These are phyloP conservation scores for Plasmodium reichenowi DNA, from an alignment of 169 alveolate species.

Conservation along the genomic window DNA sequence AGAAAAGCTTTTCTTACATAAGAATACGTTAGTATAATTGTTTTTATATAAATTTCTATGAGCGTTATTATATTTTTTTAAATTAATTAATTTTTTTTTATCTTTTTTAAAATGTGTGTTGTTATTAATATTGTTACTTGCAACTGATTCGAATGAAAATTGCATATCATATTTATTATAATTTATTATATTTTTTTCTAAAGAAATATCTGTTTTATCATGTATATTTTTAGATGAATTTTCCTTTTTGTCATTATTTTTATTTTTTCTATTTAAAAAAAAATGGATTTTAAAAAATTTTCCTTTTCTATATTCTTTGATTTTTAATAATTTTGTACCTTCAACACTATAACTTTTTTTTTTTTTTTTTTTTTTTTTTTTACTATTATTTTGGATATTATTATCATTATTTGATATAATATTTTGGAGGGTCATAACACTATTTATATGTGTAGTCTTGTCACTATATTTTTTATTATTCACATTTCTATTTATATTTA, in stretches of 20 bases:
- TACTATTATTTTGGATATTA: conserved; percentile 6
- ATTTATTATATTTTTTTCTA: background rate
- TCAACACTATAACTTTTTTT: conserved; percentile 21
- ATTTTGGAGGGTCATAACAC: background rate
- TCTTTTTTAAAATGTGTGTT: conserved; percentile 10
- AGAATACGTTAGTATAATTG: conserved; percentile 3
- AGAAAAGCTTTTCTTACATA: conserved; percentile 26
- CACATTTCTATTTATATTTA: background rate
- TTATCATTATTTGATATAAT: background rate
- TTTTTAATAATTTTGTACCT: conserved; percentile 41
- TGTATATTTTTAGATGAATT: background rate
- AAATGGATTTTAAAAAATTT: background rate
- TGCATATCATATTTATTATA: conserved; percentile 2
- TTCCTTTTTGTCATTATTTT: conserved; percentile 1
- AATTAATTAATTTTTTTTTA: background rate
- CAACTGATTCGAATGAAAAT: background rate
- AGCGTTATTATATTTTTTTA: background rate
- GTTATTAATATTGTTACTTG: background rate
- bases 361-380: conserved; percentile 11
- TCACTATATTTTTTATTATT: background rate
- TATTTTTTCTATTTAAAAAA: conserved; percentile 49
- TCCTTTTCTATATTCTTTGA: conserved; percentile 32
- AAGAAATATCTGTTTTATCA: background rate
- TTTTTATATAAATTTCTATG: background rate
- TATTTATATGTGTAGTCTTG: background rate